Base-by-base conservation (phyloP, 495 filamentous ascomycete genomes). In the Jackrogersella multiformis region DNA sequence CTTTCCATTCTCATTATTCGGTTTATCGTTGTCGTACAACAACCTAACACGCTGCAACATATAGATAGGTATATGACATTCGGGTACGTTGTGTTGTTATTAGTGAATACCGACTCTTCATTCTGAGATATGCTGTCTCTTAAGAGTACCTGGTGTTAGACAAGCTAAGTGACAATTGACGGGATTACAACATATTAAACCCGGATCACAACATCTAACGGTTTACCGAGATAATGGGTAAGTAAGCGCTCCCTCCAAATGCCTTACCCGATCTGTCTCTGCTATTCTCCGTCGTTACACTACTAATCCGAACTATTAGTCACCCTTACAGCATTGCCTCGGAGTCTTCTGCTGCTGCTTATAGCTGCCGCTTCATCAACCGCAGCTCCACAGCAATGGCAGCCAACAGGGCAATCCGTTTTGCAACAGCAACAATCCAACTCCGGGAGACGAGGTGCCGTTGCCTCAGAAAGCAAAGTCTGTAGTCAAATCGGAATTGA, bases 401-500 rank as follows among this genome's bases (percentile, higher is more conserved):
- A 64, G 28, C 57, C 34, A 30, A 5, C 24, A 9, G 69, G 30
- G 20, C 70, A 74, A 20, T 18, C 32, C 1, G 73, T 74, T 4
- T 61, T 74, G 5, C 56, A 66, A 15, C 48, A 64, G 10, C 20
- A 58, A n/a, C 9, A 52, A 18, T 36, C 38, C n/a, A 38, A 24
- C 21, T 66, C 69, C 4, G 74, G 70, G 5, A 74, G 57, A n/a
- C 51, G 60, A 16, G 93, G 93, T 0, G 93, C 91, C 36, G 89
- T 94, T n/a, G 90, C 93, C 1, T 89, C 87, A 34, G 92, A 96
- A 73, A 93, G 84, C 66, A 76, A 81, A 0, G 83, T 91, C 67
- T 96, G 93, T 69, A 93, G 90, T 65, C 74, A 86, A 16, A 87
- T 95, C 72, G 93, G 93, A 16, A 86, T 87, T 9, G 84, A 92